phyloP scores from a whole-genome alignment of 2,329 filamentous ascomycete genomes.

The Pestalotiopsis sp. region DNA sequence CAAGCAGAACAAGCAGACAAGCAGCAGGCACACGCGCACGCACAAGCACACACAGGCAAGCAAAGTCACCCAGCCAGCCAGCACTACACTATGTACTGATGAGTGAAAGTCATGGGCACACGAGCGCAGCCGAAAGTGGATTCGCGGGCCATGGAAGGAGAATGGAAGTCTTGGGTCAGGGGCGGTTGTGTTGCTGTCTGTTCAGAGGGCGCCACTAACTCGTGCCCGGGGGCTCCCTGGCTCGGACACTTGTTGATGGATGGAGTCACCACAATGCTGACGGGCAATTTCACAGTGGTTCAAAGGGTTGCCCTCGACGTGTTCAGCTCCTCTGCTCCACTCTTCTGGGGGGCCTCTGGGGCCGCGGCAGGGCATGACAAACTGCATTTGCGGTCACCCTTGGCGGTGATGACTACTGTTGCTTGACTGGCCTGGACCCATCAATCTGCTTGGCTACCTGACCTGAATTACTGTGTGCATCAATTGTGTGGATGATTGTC shows the following conservation, averaged over 20 bases:
- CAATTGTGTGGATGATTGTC: background rate
- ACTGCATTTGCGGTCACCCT: background rate
- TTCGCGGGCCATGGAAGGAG: background rate
- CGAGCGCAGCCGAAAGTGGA: constrained; percentile 5
- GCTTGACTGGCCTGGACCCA: background rate
- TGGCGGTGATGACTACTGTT: background rate
- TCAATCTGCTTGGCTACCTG: background rate
- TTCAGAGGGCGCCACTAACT: background rate
- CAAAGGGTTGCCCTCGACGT: background rate
- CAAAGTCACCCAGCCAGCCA: too few relatives aligned
- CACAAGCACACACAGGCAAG: too few relatives aligned
- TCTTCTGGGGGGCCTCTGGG: too few relatives aligned
- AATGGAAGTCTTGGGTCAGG: background rate
- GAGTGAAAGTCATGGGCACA: background rate
- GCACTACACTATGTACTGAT: too few relatives aligned
- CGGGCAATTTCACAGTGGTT: background rate
- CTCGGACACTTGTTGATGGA: background rate
- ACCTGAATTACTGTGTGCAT: background rate
- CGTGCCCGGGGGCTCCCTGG: background rate
- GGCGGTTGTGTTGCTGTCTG: background rate
- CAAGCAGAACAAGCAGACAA: too few relatives aligned
- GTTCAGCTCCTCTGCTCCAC: background rate
- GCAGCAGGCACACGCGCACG: too few relatives aligned
- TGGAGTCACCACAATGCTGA: background rate
- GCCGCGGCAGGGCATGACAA: background rate